Base-by-base conservation (phyloP, 2,329 filamentous ascomycete species). In the Colletotrichum brevisporum region DNA sequence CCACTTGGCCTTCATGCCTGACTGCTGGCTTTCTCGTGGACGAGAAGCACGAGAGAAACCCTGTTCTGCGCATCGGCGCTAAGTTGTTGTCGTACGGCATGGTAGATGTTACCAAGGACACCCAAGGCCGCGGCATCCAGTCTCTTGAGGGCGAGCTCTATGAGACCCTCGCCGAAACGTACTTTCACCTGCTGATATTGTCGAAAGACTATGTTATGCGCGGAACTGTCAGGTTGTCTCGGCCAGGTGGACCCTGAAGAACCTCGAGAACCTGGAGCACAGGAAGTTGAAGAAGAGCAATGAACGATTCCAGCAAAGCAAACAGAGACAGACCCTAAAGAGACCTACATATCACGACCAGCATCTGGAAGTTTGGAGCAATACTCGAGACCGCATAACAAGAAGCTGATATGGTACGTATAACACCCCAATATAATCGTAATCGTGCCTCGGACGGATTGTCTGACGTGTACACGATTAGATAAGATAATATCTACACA, bases 231-330 rank as follows among this genome's bases (percentile, higher is more conserved):
- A 84, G 63, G 78, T 85, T 1, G 74, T 88, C 1, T 83, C 85
- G 2, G 80, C 81, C 0, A 85, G 86, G 1, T 88, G 86, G 63
- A 85, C 86, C 0, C 74, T 85, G 55, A 85, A 85, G 76, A 87
- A 87, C 69, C 81, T 88, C 1, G 85, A 87, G 72, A 79, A 77
- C 6, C 88, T 85, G 85, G 86, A 88, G 72, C 82, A 83, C 76
- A 88, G 65, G 18, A n/a, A 58, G 8, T 5, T 51, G n/a, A 21
- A 41, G 12, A 27, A 12, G n/a, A 55, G 1, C n/a, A 21, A 36
- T 41, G 16, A 27, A 9, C 41, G 6, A 16, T 36, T 10, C 31
- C 31, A 36, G 31, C 31, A n/a, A 43, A 3, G 8, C 41, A 13
- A 43, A 4, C 4, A n/a, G 15, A 6, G 2, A 12, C 41, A 43